These are phyloP conservation scores for Solanum chiquidenum DNA, from an alignment of 257 asterid species.

Conservation along the genomic window DNA sequence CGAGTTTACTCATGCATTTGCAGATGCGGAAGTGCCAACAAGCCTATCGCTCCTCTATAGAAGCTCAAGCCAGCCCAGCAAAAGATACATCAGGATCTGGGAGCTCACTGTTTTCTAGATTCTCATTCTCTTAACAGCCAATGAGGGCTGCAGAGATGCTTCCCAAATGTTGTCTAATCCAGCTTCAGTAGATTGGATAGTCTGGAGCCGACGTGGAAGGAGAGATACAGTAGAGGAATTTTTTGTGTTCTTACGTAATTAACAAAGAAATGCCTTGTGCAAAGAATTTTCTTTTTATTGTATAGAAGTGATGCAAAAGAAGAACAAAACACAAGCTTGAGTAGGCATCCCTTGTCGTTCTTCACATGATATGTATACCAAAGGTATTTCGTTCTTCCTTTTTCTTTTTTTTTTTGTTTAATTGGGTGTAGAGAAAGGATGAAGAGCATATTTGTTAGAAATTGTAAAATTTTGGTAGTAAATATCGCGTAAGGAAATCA, in stretches of 20 bases:
- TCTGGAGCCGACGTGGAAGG: not conserved
- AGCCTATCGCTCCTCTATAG: constrained; percentile 52
- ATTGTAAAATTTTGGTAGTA: not conserved
- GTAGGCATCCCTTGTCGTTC: not conserved
- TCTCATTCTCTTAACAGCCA: constrained; percentile 53
- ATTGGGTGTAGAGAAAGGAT: not conserved
- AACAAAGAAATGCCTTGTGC: not conserved
- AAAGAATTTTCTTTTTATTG: not conserved
- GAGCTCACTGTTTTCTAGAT: constrained; percentile 78
- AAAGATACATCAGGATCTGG: constrained; percentile 49
- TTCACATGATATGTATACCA: not conserved
- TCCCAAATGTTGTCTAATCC: not conserved
- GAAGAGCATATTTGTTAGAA: not conserved
- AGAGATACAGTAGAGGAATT: not conserved
- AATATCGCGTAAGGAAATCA: not conserved
- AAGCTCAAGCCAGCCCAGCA: constrained; percentile 58
- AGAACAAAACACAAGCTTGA: not conserved
- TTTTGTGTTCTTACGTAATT: not conserved
- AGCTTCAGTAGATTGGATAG: not conserved
- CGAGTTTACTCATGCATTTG: not conserved
- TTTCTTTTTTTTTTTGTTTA: not conserved
- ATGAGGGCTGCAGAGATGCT: not conserved
- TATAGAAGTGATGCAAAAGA: not conserved
- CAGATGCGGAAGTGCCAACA: constrained; percentile 88
- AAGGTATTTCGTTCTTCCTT: not conserved